Evolutionary conservation across 108 stramenopile species (phyloP), one percentile per base, ranked within the genome.

Genomic region (Cylindrotheca closterium): DNA sequence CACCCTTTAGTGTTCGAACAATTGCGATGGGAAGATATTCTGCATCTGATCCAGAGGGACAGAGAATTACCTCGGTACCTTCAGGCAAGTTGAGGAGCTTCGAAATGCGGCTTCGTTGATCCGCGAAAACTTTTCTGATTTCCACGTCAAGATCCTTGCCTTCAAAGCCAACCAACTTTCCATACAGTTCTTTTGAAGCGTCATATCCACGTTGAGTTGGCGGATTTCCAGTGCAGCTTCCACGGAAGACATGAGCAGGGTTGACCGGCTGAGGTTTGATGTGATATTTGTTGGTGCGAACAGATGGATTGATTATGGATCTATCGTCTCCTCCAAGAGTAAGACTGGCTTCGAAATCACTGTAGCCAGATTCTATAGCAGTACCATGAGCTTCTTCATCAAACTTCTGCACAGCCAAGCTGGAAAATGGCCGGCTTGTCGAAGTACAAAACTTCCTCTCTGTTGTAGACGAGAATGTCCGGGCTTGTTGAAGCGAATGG

Each of bases 21-120:
- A 87, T 84, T 19, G 76, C 79, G 58, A 87, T 58, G 4, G 86
- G 86, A 31, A 87, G 47, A 45, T 87, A 87, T 68, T 87, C 86
- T 10, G 86, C 86, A 71, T 87, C 86, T 18, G 79, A 81, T 23
- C 86, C 86, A 27, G 67, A 79, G 3, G 86, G 86, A 27, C 70
- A 70, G n/a, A 87, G 50, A 15, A 84, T 66, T 29, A 87, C 67
- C 51, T 87, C 83, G 1, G 78, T 59, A 22, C 80, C 86, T 25
- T 54, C 70, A 29, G 82, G 82, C 28, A 87, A 60, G 18, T 84
- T 58, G 53, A 84, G 59, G 26, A 65, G 31, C 24, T 68, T 58
- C 5, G 75, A 55, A 37, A 87, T 55, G 25, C 86, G 71, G 0
- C 47, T 18, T 28, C 83, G 48, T 64, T 87, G 86, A 51, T 84